A percentile compares a stretch with the other conserved stretches of the same genome.
These are phyloP conservation scores for Cyclotella sp. DNA, from an alignment of 108 stramenopile genomes.

Conservation along the genomic window DNA sequence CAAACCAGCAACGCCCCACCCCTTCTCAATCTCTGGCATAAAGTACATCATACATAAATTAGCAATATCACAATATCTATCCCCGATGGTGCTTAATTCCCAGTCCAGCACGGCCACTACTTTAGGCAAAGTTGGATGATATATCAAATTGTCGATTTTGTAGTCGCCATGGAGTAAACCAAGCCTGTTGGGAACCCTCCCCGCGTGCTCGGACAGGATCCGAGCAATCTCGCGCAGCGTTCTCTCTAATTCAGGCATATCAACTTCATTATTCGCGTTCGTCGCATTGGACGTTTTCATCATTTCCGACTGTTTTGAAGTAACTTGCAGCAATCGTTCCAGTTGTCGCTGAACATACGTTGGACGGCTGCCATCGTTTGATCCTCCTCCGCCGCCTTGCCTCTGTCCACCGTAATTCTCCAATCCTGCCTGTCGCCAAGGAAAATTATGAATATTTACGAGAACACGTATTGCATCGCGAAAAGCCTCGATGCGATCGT, in stretches of 20 bases:
- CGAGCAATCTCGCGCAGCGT: constrained; percentile 44
- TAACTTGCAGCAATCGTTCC: constrained; percentile 70
- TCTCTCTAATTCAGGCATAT: constrained; percentile 30
- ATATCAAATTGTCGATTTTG: constrained; percentile 96
- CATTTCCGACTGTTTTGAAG: constrained; percentile 70
- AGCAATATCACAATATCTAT: constrained; percentile 92
- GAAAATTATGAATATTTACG: constrained; percentile 75
- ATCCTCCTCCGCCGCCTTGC: constrained; percentile 46
- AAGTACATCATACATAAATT: constrained; percentile 92
- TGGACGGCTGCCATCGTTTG: constrained; percentile 3
- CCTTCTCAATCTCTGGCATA: constrained; percentile 60
- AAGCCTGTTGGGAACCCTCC: constrained; percentile 58
- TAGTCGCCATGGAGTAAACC: constrained; percentile 95
- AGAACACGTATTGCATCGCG: constrained; percentile 76
- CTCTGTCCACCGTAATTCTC: constrained; percentile 74
- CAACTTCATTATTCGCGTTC: background rate
- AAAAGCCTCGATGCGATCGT: constrained; percentile 74
- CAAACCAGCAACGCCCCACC: constrained; percentile 70
- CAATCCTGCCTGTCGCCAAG: constrained; percentile 67
- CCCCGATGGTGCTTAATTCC: constrained; percentile 95
- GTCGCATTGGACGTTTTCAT: constrained; percentile 16
- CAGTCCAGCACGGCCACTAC: constrained; percentile 97
- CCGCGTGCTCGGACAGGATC: constrained; percentile 58
- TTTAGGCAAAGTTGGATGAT: constrained; percentile 87
- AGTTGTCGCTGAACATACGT: constrained; percentile 77